Conservation (phyloP, 2,329 filamentous ascomycete species). For the Polytolypa hystricis region DNA sequence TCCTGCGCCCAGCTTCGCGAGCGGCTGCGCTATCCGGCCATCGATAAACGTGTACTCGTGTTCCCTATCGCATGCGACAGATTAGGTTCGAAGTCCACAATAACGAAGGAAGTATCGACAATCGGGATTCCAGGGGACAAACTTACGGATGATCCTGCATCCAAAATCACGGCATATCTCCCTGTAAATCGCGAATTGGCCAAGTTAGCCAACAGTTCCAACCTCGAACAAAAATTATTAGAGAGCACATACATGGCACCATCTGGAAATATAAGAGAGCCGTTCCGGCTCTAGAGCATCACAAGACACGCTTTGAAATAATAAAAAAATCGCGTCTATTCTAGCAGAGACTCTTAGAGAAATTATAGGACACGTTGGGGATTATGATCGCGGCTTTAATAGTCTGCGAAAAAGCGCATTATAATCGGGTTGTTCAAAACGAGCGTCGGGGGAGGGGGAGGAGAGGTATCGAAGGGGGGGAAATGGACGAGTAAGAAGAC, state of each 20-base stretch:
- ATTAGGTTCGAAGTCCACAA: background rate
- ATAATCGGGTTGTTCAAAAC: too few relatives aligned
- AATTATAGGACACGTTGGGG: too few relatives aligned
- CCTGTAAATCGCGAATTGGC: constrained; percentile 26
- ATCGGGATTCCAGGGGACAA: background rate
- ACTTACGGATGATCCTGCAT: constrained; percentile 80
- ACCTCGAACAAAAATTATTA: background rate
- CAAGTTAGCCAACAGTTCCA: constrained; percentile 12
- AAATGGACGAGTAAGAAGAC: background rate
- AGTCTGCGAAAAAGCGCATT: too few relatives aligned
- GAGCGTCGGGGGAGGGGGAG: too few relatives aligned
- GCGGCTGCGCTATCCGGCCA: constrained; percentile 72
- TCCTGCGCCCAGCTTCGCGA: constrained; percentile 44
- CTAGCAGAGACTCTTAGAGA: too few relatives aligned
- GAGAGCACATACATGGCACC: constrained; percentile 29
- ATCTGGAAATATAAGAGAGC: constrained; percentile 25
- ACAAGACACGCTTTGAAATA: too few relatives aligned
- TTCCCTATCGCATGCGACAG: constrained; percentile 46
- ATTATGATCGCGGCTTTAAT: too few relatives aligned
- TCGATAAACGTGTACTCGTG: constrained; percentile 84
- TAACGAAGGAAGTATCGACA: background rate
- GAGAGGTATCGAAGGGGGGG: background rate
- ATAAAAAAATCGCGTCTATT: too few relatives aligned
- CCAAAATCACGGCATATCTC: constrained; percentile 86
- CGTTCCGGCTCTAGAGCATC: too few relatives aligned